Percentiles rank a stretch among this genome's conserved stretches.
These are phyloP conservation scores for Streptanthus diversifolius DNA, from an alignment of 345 rosid genomes.

Conservation along the genomic window DNA sequence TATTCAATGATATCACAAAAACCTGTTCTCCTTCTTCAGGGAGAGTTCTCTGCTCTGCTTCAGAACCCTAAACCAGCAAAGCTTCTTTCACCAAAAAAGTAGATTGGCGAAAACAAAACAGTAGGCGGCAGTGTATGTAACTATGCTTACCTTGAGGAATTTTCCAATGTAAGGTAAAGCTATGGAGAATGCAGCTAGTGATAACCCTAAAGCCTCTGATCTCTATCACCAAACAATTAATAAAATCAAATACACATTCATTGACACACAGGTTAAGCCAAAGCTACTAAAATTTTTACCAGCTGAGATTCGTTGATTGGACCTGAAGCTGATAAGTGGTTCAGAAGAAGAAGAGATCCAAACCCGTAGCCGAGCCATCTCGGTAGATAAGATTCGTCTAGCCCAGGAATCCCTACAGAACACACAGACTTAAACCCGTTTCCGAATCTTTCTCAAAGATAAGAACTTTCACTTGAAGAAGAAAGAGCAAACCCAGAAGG, in stretches of 20 bases:
- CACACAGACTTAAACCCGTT: background rate
- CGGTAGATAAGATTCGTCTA: constrained; percentile 88
- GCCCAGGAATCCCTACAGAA: constrained; percentile 66
- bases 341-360: constrained; percentile 77
- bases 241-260: no score
- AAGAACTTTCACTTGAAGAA: background rate
- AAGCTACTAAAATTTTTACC: constrained; percentile 2
- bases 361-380: constrained; percentile 93
- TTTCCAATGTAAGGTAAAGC: constrained; percentile 72
- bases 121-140: background rate
- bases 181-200: constrained; percentile 63
- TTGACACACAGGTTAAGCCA: background rate
- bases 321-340: constrained; percentile 33
- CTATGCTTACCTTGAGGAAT: constrained; percentile 54
- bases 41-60: constrained; percentile 42
- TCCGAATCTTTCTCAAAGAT: background rate
- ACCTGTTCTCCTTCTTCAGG: constrained; percentile 67
- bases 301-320: constrained; percentile 30
- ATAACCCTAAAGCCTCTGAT: constrained; percentile 67
- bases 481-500: background rate
- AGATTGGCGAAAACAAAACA: background rate
- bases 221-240: constrained; percentile 39
- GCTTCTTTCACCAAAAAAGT: background rate
- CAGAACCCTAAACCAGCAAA: constrained; percentile 48
- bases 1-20: constrained; percentile 53